Percentiles rank a stretch among this genome's conserved stretches.
Evolutionary conservation across 2,329 filamentous ascomycete genomes (phyloP).

Genomic region (Spiromastix sp.): DNA sequence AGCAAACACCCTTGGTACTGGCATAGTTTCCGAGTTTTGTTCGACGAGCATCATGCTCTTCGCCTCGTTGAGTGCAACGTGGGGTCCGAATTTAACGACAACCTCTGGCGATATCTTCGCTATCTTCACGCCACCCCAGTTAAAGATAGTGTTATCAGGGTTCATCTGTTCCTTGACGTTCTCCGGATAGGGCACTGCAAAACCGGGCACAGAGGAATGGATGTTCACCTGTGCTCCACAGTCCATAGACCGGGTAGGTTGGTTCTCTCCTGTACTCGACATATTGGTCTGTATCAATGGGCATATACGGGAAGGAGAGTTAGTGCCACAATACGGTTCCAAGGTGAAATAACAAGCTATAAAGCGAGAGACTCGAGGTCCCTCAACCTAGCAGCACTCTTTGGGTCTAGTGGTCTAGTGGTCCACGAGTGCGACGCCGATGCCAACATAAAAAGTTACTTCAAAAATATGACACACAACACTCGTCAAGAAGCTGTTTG

Average conservation of each 20-base stretch:
- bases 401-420: too few relatives aligned
- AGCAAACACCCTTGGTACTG: constrained; percentile 11
- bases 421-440: too few relatives aligned
- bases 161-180: background rate
- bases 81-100: constrained; percentile 13
- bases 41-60: constrained; percentile 12
- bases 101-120: constrained; percentile 12
- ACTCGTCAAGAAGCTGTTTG: too few relatives aligned
- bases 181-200: background rate
- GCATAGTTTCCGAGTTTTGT: constrained; percentile 10
- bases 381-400: too few relatives aligned
- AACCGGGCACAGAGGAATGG: background rate
- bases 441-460: too few relatives aligned
- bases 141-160: constrained; percentile 6
- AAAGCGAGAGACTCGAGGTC: too few relatives aligned
- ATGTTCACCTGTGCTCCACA: background rate
- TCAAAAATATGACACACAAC: too few relatives aligned
- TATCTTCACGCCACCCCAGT: constrained; percentile 10
- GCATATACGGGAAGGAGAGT: too few relatives aligned
- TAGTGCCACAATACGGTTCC: too few relatives aligned
- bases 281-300: too few relatives aligned
- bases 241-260: background rate
- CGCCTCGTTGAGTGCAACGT: constrained; percentile 11
- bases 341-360: too few relatives aligned
- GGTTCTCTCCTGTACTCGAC: background rate